Evolutionary conservation across 345 rosid genomes (phyloP).

Genomic region (Litchi chinensis): DNA sequence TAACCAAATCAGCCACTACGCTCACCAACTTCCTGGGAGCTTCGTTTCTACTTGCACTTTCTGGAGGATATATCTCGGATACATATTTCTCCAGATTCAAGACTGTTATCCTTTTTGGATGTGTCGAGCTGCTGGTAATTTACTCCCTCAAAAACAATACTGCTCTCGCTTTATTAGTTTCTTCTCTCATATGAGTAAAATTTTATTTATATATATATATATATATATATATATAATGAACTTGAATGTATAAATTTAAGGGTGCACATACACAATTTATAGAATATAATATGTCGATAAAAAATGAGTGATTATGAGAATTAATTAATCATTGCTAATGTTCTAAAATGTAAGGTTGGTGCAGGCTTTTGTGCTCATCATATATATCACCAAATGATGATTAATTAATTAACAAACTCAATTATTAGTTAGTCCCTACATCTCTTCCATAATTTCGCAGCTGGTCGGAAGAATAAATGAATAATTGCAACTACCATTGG

Average conservation of each 20-base stretch:
- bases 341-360: too few relatives aligned
- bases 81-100: constrained; percentile 64
- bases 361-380: too few relatives aligned
- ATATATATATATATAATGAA: too few relatives aligned
- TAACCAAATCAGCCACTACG: constrained; percentile 62
- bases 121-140: constrained; percentile 52
- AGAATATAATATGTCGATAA: too few relatives aligned
- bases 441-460: constrained; percentile 3
- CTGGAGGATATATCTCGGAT: constrained; percentile 71
- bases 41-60: constrained; percentile 50
- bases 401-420: neutral
- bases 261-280: too few relatives aligned
- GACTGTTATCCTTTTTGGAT: constrained; percentile 57
- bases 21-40: constrained; percentile 69
- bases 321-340: too few relatives aligned
- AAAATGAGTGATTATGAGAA: too few relatives aligned
- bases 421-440: neutral
- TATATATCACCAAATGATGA: neutral
- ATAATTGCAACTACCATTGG: neutral
- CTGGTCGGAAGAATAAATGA: neutral
- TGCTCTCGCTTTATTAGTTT: too few relatives aligned
- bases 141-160: neutral
- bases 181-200: too few relatives aligned
- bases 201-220: too few relatives aligned
- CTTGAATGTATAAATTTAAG: too few relatives aligned